A percentile compares a stretch with the other conserved stretches of the same genome.
Evolutionary conservation across 495 filamentous ascomycete species (phyloP).

Genomic region (Elasticomyces elasticus): DNA sequence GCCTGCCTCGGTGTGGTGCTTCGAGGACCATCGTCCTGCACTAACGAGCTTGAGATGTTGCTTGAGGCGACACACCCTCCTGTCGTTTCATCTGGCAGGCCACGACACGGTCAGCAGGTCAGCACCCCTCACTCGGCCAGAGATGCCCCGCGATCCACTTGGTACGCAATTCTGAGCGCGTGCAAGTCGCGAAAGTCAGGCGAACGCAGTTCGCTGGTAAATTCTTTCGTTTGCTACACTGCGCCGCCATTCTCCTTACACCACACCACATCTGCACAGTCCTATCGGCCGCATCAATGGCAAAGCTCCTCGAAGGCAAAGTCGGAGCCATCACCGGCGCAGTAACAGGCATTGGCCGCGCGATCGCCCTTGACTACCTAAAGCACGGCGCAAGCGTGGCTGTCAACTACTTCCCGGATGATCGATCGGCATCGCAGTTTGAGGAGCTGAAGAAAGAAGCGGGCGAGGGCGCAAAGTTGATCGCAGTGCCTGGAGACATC

Average conservation of each 20-base stretch:
- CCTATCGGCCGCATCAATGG: constrained; percentile 16
- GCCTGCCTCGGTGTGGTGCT: no score
- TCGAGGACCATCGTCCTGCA: no score
- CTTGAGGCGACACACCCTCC: not conserved
- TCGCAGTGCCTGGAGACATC: constrained; percentile 33
- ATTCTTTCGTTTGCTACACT: no score
- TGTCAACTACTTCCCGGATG: constrained; percentile 34
- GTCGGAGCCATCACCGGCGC: constrained; percentile 33
- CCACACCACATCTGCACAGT: no score
- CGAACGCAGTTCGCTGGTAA: no score
- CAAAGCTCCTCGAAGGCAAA: constrained; percentile 29
- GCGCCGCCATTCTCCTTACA: no score
- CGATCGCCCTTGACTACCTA: constrained; percentile 34
- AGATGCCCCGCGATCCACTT: not conserved
- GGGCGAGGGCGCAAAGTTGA: constrained; percentile 14
- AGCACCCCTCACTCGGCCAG: not conserved
- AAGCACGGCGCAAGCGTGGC: constrained; percentile 31
- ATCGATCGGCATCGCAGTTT: constrained; percentile 27
- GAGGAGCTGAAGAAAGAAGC: constrained; percentile 26
- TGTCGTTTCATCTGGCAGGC: not conserved
- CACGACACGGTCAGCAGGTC: no score
- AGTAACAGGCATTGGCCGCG: constrained; percentile 31
- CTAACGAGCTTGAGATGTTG: not conserved
- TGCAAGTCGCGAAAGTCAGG: no score
- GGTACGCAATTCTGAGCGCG: no score